phyloP scores from a whole-genome alignment of 495 filamentous ascomycete species.

The Aspergillus kassunensis region DNA sequence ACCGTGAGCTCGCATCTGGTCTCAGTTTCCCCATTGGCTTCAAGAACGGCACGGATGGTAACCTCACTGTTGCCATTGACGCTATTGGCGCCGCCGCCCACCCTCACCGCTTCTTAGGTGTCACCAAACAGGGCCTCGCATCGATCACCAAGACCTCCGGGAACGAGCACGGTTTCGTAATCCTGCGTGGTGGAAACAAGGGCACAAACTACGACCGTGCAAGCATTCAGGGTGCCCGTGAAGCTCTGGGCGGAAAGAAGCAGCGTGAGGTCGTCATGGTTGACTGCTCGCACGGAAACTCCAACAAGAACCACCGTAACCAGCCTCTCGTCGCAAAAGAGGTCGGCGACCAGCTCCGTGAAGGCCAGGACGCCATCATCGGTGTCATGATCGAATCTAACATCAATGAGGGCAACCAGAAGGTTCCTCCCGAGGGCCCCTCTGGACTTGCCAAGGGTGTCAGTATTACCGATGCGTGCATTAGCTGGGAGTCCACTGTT shows the following conservation, averaged over 20 bases:
- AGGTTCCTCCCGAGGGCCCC: constrained; percentile 81
- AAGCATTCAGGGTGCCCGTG: constrained; percentile 72
- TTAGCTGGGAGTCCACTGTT: constrained; percentile 88
- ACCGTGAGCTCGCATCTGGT: constrained; percentile 93
- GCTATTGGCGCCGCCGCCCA: constrained; percentile 89
- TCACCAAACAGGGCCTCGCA: constrained; percentile 97
- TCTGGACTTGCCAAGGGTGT: constrained; percentile 82
- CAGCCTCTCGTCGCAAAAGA: constrained; percentile 87
- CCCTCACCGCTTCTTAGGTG: constrained; percentile 96
- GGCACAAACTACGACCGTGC: constrained; percentile 95
- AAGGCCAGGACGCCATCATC: constrained; percentile 83
- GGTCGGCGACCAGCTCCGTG: constrained; percentile 78
- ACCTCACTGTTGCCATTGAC: constrained; percentile 89
- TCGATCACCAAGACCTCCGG: constrained; percentile 90
- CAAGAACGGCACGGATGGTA: constrained; percentile 99
- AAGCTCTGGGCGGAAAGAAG: constrained; percentile 77
- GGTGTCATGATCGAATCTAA: constrained; percentile 99
- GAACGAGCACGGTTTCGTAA: constrained; percentile 96
- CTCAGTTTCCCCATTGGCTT: constrained; percentile 97
- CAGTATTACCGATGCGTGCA: constrained; percentile 96
- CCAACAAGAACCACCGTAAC: constrained; percentile 66
- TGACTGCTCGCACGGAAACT: constrained; percentile 89
- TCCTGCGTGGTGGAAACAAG: constrained; percentile 82
- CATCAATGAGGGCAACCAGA: constrained; percentile 93
- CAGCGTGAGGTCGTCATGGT: constrained; percentile 92